Conservation (phyloP, 331 rosid genomes). For the Acacia concinna region DNA sequence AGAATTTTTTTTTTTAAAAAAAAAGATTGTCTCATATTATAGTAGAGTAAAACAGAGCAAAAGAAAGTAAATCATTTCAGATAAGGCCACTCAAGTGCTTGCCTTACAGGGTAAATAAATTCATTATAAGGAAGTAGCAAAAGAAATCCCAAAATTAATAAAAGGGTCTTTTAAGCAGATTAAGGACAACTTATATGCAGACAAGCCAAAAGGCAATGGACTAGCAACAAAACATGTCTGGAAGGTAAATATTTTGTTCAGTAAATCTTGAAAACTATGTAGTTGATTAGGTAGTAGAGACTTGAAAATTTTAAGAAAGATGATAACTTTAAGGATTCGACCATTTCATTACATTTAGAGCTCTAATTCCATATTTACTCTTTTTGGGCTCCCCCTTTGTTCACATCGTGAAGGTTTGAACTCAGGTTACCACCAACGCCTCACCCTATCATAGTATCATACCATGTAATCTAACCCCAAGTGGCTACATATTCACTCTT, state of each 20-base stretch:
- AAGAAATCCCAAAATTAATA: neutral
- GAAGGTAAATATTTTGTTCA: neutral
- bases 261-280: neutral
- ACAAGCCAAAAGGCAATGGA: constrained; percentile 23
- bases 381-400: neutral
- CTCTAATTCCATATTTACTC: neutral
- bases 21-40: neutral
- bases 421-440: neutral
- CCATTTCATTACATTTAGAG: neutral
- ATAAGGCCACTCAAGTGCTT: neutral
- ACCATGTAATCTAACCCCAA: neutral
- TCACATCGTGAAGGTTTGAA: neutral
- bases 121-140: constrained; percentile 1
- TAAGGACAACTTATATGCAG: neutral
- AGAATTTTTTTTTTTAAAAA: neutral
- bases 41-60: neutral
- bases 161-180: neutral
- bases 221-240: neutral
- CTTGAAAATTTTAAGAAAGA: neutral
- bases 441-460: neutral
- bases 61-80: neutral
- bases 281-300: constrained; percentile 5
- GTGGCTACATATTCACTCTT: neutral
- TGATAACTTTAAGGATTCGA: neutral
- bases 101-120: neutral